Percentiles rank a stretch among this genome's conserved stretches.
These are phyloP conservation scores for Clonostachys byssicola DNA, from an alignment of 2,329 filamentous ascomycete genomes.

Conservation along the genomic window DNA sequence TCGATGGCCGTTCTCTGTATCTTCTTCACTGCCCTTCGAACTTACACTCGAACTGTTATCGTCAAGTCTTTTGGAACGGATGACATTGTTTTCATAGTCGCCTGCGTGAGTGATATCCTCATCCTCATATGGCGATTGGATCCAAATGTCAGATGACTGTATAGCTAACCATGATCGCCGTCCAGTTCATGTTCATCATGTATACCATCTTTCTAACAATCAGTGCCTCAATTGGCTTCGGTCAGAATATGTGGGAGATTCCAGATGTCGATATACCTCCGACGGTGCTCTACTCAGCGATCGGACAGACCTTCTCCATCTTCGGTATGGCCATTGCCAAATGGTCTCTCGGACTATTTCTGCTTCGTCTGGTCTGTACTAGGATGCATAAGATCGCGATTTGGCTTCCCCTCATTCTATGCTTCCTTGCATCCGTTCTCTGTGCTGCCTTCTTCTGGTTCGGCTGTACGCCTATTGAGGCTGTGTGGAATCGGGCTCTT, in stretches of 20 bases:
- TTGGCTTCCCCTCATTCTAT: conserved; percentile 17
- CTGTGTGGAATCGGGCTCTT: too few species aligned
- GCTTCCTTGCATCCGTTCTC: too few species aligned
- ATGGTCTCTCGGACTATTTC: conserved; percentile 28
- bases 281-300: conserved; percentile 20
- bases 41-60: conserved; percentile 26
- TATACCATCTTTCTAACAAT: conserved; percentile 25
- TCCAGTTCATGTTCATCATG: not conserved
- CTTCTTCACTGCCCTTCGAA: conserved; percentile 25
- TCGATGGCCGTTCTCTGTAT: conserved; percentile 12
- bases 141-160: too few species aligned
- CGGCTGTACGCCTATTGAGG: too few species aligned
- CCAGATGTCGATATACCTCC: conserved; percentile 11
- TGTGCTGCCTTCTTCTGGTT: too few species aligned
- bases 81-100: conserved; percentile 6
- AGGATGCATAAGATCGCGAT: conserved; percentile 27
- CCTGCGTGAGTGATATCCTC: conserved; percentile 5
- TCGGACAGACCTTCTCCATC: conserved; percentile 28
- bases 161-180: too few species aligned
- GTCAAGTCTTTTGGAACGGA: conserved; percentile 9
- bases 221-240: conserved; percentile 24
- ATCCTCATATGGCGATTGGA: too few species aligned
- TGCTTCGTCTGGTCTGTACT: conserved; percentile 26
- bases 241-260: conserved; percentile 16
- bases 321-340: conserved; percentile 32